Evolutionary conservation across 306 rosid species (phyloP), one percentile per base, ranked within the genome.

Genomic region (Castanea mollissima): DNA sequence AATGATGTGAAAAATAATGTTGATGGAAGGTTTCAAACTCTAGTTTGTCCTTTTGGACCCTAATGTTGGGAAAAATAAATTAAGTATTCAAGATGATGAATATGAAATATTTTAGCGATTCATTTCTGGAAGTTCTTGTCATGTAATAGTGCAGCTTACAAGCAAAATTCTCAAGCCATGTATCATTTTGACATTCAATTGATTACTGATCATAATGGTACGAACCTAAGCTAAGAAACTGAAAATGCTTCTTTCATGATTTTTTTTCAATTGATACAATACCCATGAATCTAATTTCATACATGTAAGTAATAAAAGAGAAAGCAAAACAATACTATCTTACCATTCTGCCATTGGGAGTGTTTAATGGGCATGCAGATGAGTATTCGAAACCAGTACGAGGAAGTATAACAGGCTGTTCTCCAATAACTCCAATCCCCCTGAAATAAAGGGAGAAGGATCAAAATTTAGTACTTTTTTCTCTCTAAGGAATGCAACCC

Each of bases 401-500:
- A 14, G 99, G 99, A 88, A 90, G 97, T 79, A 95, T 87, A 54
- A 92, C 92, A 12, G 99, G 99, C 83, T 93, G 98, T 79, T 95
- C 96, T 77, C 99, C 99, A 15, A 95, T 91, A 82, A 95, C 99
- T 73, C 99, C 99, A 55, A 85, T 83, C 10, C 99, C 99, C 99
- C 98, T 95, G 82, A 44, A 59, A 85, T 19, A 23, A 65, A 44
- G 35, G 72, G 60, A 78, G 62, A 59, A 31, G 57, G 52, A 58
- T 55, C 46, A 51, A 2, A 83, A 60, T 25, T 11, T 12, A 60
- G 54, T 49, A 49, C 54, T 49, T 49, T 12, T 60, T 10, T 25
- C 25, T 60, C 4, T 60, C 27, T 25, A 12, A 25, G 14, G 67
- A 15, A 19, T 25, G 31, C 67, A 60, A 63, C 6, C 21, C 8